Evolutionary conservation across 495 filamentous ascomycete genomes (phyloP).

Genomic region (Apodospora peruviana): DNA sequence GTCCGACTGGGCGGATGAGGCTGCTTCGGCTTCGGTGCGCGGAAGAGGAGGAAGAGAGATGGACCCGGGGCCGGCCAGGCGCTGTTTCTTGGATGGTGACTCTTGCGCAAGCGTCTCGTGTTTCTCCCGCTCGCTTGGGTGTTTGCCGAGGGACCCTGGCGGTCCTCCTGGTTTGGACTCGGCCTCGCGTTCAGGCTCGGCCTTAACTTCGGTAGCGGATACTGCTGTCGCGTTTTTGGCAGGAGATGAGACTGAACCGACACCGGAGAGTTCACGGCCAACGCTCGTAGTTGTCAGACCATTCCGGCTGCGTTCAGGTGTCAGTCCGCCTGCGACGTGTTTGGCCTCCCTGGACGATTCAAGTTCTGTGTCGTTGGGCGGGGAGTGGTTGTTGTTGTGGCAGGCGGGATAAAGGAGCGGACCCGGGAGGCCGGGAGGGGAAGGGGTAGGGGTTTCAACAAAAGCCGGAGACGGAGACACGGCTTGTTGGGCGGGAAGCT

Average conservation of each 20-base stretch:
- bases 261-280: constrained; percentile 3
- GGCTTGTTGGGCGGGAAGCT: constrained; percentile 4
- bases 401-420: constrained; percentile 8
- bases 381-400: neutral
- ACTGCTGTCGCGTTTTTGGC: neutral
- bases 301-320: constrained; percentile 17
- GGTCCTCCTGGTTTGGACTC: constrained; percentile 1
- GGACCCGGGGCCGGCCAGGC: constrained; percentile 19
- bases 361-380: constrained; percentile 9
- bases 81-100: constrained; percentile 20
- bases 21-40: constrained; percentile 7
- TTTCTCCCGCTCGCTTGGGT: constrained; percentile 7
- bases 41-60: constrained; percentile 22
- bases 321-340: constrained; percentile 3
- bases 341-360: constrained; percentile 13
- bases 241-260: neutral
- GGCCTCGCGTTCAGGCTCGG: neutral
- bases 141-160: constrained; percentile 10
- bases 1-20: constrained; percentile 19
- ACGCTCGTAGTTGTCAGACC: constrained; percentile 12
- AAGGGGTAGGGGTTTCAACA: neutral
- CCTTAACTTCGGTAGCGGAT: neutral
- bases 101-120: constrained; percentile 5
- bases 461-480: constrained; percentile 5
- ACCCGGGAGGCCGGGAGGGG: constrained; percentile 9